Conservation (phyloP, 768 basidiomycete species). For the Astraeus odoratus region DNA sequence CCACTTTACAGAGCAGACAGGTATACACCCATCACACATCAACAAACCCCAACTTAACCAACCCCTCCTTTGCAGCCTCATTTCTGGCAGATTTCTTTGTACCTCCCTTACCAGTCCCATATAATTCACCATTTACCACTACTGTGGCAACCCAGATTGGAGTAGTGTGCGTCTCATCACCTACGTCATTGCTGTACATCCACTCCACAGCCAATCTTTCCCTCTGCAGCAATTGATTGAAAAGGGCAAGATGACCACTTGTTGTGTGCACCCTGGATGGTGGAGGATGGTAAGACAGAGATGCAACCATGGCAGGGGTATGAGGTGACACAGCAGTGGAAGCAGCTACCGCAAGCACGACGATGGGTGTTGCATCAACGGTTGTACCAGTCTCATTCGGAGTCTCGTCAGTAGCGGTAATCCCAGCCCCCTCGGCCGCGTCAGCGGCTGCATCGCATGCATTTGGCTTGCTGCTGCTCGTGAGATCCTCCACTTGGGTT, state of each 20-base stretch:
- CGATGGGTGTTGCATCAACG: constrained; percentile 1
- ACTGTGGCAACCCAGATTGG: constrained; percentile 71
- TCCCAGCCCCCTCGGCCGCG: too few species aligned
- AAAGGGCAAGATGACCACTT: constrained; percentile 66
- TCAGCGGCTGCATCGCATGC: too few species aligned
- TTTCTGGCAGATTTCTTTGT: constrained; percentile 79
- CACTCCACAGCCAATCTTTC: constrained; percentile 55
- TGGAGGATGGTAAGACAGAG: constrained; percentile 6
- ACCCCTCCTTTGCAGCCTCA: constrained; percentile 73
- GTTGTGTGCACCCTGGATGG: constrained; percentile 23
- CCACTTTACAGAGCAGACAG: background rate
- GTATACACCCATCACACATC: constrained; percentile 28
- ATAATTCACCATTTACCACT: constrained; percentile 50
- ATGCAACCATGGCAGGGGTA: constrained; percentile 5
- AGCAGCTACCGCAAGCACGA: background rate
- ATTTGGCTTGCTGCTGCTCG: too few species aligned
- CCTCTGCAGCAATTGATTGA: constrained; percentile 73
- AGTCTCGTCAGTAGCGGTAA: background rate
- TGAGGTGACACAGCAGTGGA: constrained; percentile 6
- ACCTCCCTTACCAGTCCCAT: constrained; percentile 58
- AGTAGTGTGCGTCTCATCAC: constrained; percentile 52
- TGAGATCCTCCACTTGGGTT: too few species aligned
- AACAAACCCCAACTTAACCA: constrained; percentile 53
- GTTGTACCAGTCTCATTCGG: background rate
- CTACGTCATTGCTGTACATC: constrained; percentile 49